Percentiles rank a stretch among this genome's conserved stretches.
Conservation (phyloP, 1,284 basidiomycete species). For the Caloboletus inedulis region DNA sequence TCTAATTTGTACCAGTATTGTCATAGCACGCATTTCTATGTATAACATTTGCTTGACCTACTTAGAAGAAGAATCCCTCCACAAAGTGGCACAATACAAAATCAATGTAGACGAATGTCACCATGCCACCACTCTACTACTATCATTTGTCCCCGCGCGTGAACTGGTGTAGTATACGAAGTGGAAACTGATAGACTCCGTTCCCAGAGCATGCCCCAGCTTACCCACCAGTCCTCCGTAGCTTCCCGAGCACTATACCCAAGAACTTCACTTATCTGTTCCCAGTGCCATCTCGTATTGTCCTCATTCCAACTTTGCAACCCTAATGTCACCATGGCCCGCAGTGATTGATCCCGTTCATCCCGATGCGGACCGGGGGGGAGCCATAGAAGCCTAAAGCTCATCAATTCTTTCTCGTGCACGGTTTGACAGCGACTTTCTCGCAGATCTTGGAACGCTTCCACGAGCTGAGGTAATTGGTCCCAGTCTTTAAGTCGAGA, state of each 20-base stretch:
- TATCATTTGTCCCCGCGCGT: background rate
- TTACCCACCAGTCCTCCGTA: constrained; percentile 42
- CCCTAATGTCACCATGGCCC: constrained; percentile 12
- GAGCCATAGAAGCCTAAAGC: constrained; percentile 16
- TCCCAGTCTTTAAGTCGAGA: constrained; percentile 35
- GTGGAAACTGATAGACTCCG: constrained; percentile 13
- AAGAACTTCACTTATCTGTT: constrained; percentile 35
- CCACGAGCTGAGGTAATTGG: constrained; percentile 38
- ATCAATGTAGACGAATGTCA: background rate
- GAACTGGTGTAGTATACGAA: background rate
- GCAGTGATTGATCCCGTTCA: constrained; percentile 14
- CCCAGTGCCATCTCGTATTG: constrained; percentile 36
- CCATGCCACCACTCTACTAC: background rate
- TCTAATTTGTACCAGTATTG: constrained; percentile 40
- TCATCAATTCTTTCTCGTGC: constrained; percentile 14
- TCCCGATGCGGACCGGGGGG: constrained; percentile 15
- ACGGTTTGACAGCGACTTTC: constrained; percentile 22
- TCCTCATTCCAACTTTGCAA: constrained; percentile 26
- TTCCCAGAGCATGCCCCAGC: constrained; percentile 36
- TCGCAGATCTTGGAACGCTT: constrained; percentile 41
- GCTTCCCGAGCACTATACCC: constrained; percentile 40
- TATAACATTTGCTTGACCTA: background rate
- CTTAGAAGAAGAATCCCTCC: background rate
- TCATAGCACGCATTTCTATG: background rate
- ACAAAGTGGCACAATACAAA: background rate